Evolutionary conservation across 2,329 filamentous ascomycete genomes (phyloP), one percentile per base, ranked within the genome.

Genomic region (Alternaria arbusti): DNA sequence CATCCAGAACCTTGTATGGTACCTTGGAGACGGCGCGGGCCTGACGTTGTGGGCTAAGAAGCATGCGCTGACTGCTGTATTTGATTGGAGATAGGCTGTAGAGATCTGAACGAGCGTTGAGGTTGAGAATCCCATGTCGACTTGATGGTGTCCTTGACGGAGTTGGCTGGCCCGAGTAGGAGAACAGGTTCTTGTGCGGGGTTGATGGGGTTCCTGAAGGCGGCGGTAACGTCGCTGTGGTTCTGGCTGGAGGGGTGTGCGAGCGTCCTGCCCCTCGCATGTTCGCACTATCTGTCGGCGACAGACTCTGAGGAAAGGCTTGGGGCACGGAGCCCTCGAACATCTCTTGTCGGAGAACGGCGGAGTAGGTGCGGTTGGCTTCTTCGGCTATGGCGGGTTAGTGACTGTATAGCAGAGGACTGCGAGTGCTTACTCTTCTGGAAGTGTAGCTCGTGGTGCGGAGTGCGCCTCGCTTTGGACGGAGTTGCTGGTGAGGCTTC

Each of bases 161-260:
- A 5, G 94, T 97, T 2, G 90, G 92, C 71, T 97, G 93, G n/a
- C 91, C 91, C 20, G 75, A 91, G 79, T 97, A 97, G 25, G 91
- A 93, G 78, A 99, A 98, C 43, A 99, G 88, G 70, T 99, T 99
- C 82, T 97, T 98, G 81, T 97, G 94, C 10, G 96, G 96, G 5
- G 96, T 99, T 1, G 95, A 97, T 0, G 96, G 96, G 0, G 95
- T 97, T 62, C 96, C 85, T 60, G 89, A 85, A 26, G 86, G 90
- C 2, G 91, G 87, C 11, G 92, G 90, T n/a, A 94, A 81, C 12
- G 88, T 84, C 13, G 86, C 83, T 13, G 88, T 84, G 17, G 82
- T 80, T 70, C 89, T 89, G 62, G 86, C 89, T 25, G 94, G 94
- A 49, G 94, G 94, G 6, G 95, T 97, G 70, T 91, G 89, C 54